Conservation (phyloP, 176 grass and related monocot genomes). For the Triticum timopheevii region DNA sequence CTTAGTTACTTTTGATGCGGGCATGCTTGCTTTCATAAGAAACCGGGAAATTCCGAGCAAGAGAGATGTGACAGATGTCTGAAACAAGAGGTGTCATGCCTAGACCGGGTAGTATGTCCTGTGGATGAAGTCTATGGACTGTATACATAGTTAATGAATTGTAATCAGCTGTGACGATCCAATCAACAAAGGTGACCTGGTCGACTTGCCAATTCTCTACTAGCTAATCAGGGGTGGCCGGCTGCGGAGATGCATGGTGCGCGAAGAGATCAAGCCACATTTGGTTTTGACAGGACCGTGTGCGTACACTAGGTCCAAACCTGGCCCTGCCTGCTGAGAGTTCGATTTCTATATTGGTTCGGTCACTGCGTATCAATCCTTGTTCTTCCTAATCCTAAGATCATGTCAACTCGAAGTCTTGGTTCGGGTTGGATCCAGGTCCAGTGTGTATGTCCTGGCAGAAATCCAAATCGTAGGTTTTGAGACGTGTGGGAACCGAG, state of each 20-base stretch:
- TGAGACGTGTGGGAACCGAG: too few species aligned
- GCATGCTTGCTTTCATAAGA: neutral
- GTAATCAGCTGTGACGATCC: neutral
- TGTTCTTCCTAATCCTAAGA: neutral
- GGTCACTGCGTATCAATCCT: neutral
- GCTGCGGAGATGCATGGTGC: too few species aligned
- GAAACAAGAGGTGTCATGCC: neutral
- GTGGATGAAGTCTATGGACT: conserved; percentile 20
- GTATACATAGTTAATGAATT: neutral
- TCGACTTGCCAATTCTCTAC: neutral
- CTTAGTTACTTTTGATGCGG: neutral
- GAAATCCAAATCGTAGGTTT: neutral
- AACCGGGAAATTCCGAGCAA: neutral
- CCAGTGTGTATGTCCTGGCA: neutral
- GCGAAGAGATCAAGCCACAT: conserved; percentile 31
- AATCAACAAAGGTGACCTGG: conserved; percentile 40
- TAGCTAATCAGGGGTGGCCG: too few species aligned
- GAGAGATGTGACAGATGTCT: neutral
- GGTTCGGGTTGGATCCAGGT: neutral
- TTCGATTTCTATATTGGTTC: neutral
- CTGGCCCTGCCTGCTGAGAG: too few species aligned
- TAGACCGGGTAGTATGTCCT: neutral
- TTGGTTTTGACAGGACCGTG: neutral
- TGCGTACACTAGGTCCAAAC: too few species aligned
- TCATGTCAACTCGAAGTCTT: neutral